Conservation (phyloP, 2,329 filamentous ascomycete species). For the Colletotrichum paranaense region DNA sequence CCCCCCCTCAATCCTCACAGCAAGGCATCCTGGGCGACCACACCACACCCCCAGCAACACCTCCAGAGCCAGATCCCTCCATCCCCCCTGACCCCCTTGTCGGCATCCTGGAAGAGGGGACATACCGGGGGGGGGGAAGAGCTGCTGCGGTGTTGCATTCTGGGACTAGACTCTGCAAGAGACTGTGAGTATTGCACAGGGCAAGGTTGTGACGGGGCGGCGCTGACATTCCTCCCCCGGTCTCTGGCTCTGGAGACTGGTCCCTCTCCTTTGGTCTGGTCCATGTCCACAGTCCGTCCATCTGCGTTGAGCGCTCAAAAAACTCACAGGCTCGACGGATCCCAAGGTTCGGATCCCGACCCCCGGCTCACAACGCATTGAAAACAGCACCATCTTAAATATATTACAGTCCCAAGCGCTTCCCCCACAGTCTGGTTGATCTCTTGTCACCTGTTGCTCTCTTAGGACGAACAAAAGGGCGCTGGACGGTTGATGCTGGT, state of each 20-base stretch:
- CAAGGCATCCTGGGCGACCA: constrained; percentile 21
- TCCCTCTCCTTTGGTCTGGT: constrained; percentile 8
- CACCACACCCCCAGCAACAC: constrained; percentile 13
- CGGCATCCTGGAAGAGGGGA: constrained; percentile 32
- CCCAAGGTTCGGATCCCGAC: constrained; percentile 31
- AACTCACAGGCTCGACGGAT: constrained; percentile 23
- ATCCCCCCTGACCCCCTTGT: constrained; percentile 20
- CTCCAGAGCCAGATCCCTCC: constrained; percentile 29
- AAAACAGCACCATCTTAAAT: constrained; percentile 33
- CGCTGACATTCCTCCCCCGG: constrained; percentile 16
- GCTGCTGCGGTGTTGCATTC: constrained; percentile 32
- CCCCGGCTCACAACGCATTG: constrained; percentile 27
- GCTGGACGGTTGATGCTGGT: constrained; percentile 26
- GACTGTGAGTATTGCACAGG: constrained; percentile 2
- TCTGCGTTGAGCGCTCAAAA: constrained; percentile 2
- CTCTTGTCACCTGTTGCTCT: constrained; percentile 28
- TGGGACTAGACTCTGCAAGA: constrained; percentile 30
- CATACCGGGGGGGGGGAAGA: constrained; percentile 8
- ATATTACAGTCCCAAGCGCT: constrained; percentile 31
- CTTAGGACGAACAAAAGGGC: constrained; percentile 17
- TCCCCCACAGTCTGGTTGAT: constrained; percentile 11
- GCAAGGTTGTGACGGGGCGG: constrained; percentile 21
- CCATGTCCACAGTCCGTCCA: not conserved
- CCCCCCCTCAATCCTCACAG: constrained; percentile 19
- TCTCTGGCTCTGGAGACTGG: not conserved